Evolutionary conservation across 345 rosid genomes (phyloP), one percentile per base, ranked within the genome.

Genomic region (Melaleuca quinquenervia): DNA sequence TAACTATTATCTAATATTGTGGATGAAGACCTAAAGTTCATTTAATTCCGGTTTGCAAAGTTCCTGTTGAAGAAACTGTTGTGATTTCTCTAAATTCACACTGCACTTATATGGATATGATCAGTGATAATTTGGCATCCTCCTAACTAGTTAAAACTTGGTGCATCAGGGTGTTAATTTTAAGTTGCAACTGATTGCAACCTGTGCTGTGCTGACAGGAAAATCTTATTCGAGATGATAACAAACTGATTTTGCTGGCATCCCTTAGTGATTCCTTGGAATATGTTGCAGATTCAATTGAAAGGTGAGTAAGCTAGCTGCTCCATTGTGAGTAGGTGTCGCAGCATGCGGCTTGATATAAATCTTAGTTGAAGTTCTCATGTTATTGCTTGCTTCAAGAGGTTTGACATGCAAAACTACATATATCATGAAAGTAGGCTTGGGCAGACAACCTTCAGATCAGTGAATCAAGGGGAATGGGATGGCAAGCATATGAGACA

Each of bases 241-340:
- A 92, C 93, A 97, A 96, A 89, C 93, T 97, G 86, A 91, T 97
- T 89, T 92, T 97, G 94, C 90, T 98, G 84, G 99, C 99, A 84
- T 98, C 99, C 70, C 94, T 97, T 75, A 94, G 99, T 90, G 98
- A 98, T 94, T 98, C 99, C 26, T 93, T 95, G 89, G 99, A 98
- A 89, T 98, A 93, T 87, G 95, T 95, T 86, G 99, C 99, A n/a
- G 98, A 94, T 85, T 98, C 99, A 83, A 96, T 98, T 87, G 96
- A 96, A 91, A 95, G 99, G 99, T 92, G 91, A 93, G 94, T 85
- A 50, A 29, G 26, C 45, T 75, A 36, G 48, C 48, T 70, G 80
- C 48, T 70, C 13, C 32, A 36, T 70, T 6, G 11, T 36, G 80
- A 70, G 80, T 70, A 70, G 80, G 80, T 70, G 80, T 70, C 11